Evolutionary conservation across 345 rosid species (phyloP).

Genomic region (Eutrema yunnanense): DNA sequence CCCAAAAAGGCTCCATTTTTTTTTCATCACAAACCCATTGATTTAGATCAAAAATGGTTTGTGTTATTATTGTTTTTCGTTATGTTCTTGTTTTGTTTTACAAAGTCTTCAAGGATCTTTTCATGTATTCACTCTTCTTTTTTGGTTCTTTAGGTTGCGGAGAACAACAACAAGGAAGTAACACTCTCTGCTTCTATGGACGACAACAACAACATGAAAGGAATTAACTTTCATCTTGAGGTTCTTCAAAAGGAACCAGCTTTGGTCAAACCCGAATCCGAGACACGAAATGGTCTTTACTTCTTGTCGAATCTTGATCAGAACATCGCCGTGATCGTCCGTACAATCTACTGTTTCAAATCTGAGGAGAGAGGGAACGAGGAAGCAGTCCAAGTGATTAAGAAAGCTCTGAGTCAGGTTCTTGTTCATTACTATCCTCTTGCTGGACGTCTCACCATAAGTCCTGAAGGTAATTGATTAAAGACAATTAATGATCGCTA

Average conservation of each 20-base stretch:
- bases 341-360: slow-evolving; percentile 79
- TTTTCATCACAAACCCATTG: neutral
- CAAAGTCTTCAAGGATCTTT: neutral
- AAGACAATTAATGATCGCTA: neutral
- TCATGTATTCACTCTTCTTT: slow-evolving; percentile 2
- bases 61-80: neutral
- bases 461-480: slow-evolving; percentile 47
- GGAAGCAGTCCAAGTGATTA: slow-evolving; percentile 51
- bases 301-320: slow-evolving; percentile 93
- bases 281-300: slow-evolving; percentile 67
- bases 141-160: slow-evolving; percentile 39
- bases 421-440: slow-evolving; percentile 83
- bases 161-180: slow-evolving; percentile 27
- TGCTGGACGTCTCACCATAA: slow-evolving; percentile 70
- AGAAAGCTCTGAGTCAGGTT: slow-evolving; percentile 63
- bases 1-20: neutral
- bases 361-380: slow-evolving; percentile 59
- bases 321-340: slow-evolving; percentile 71
- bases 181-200: slow-evolving; percentile 39
- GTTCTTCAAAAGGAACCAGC: slow-evolving; percentile 57
- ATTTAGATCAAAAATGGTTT: slow-evolving; percentile 21
- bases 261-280: slow-evolving; percentile 58
- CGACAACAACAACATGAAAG: slow-evolving; percentile 29
- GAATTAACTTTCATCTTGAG: slow-evolving; percentile 32
- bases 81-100: neutral